A percentile compares a stretch with the other conserved stretches of the same genome.
These are phyloP conservation scores for Monascus ruber DNA, from an alignment of 2,329 filamentous ascomycete species.

Conservation along the genomic window DNA sequence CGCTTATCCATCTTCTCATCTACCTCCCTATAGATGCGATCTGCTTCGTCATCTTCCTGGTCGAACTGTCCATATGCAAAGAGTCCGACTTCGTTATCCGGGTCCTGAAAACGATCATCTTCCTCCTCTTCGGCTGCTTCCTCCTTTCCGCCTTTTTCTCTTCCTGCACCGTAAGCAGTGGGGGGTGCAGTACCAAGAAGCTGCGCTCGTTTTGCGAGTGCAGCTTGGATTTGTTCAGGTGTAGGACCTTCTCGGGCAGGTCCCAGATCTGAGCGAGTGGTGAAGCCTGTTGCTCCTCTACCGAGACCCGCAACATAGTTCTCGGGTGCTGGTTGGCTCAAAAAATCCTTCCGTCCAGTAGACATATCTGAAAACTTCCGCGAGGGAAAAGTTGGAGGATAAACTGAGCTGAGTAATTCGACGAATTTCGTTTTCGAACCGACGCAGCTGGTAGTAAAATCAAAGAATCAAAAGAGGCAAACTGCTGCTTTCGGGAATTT, in stretches of 20 bases:
- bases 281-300: slow-evolving; percentile 95
- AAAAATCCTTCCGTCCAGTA: slow-evolving; percentile 63
- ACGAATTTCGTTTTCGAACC: neutral
- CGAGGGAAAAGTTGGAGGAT: too few species aligned
- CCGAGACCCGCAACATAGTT: slow-evolving; percentile 94
- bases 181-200: slow-evolving; percentile 63
- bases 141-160: slow-evolving; percentile 51
- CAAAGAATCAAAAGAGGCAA: slow-evolving; percentile 13
- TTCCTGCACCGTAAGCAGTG: slow-evolving; percentile 61
- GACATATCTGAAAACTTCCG: slow-evolving; percentile 38
- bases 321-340: slow-evolving; percentile 73
- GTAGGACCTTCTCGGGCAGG: slow-evolving; percentile 90
- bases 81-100: slow-evolving; percentile 90
- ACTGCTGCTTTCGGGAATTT: slow-evolving; percentile 3
- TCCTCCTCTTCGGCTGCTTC: slow-evolving; percentile 64
- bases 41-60: slow-evolving; percentile 94
- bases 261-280: slow-evolving; percentile 89
- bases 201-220: slow-evolving; percentile 83
- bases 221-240: slow-evolving; percentile 97
- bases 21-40: slow-evolving; percentile 88
- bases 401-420: too few species aligned
- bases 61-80: slow-evolving; percentile 95
- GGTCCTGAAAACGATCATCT: slow-evolving; percentile 81
- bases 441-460: neutral
- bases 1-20: slow-evolving; percentile 95